These are phyloP conservation scores for Colletotrichum camelliae DNA, from an alignment of 2,329 filamentous ascomycete genomes.

Conservation along the genomic window DNA sequence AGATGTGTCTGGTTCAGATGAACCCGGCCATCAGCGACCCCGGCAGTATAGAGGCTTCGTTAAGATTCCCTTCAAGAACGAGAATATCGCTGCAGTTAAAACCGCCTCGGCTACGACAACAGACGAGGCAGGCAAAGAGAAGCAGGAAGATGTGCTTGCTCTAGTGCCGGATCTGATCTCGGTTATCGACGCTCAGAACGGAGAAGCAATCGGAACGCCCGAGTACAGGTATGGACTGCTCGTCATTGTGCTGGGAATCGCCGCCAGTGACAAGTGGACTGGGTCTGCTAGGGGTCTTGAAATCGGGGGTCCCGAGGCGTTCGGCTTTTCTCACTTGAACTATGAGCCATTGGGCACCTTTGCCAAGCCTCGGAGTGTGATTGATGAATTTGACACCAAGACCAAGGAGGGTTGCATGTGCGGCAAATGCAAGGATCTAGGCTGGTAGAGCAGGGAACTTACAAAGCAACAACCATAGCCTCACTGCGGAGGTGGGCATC, in stretches of 20 bases:
- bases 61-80: conserved; percentile 74
- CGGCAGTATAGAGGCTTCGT: conserved; percentile 49
- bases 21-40: not conserved
- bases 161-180: conserved; percentile 63
- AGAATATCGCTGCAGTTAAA: conserved; percentile 66
- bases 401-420: not conserved
- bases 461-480: not conserved
- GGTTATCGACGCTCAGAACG: conserved; percentile 61
- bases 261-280: conserved; percentile 51
- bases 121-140: conserved; percentile 31
- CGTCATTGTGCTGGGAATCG: conserved; percentile 54
- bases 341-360: conserved; percentile 55
- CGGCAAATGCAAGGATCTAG: not conserved
- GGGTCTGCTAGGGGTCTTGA: conserved; percentile 49
- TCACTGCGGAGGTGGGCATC: not conserved
- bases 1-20: conserved; percentile 37
- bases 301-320: conserved; percentile 54
- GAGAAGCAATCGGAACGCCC: conserved; percentile 60
- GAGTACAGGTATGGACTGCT: conserved; percentile 61
- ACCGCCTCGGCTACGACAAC: conserved; percentile 26
- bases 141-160: conserved; percentile 49
- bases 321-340: conserved; percentile 52
- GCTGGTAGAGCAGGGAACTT: not conserved
- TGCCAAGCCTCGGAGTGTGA: conserved; percentile 55
- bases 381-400: conserved; percentile 50